Evolutionary conservation across 768 basidiomycete species (phyloP).

Genomic region (Pleurotus platypus): DNA sequence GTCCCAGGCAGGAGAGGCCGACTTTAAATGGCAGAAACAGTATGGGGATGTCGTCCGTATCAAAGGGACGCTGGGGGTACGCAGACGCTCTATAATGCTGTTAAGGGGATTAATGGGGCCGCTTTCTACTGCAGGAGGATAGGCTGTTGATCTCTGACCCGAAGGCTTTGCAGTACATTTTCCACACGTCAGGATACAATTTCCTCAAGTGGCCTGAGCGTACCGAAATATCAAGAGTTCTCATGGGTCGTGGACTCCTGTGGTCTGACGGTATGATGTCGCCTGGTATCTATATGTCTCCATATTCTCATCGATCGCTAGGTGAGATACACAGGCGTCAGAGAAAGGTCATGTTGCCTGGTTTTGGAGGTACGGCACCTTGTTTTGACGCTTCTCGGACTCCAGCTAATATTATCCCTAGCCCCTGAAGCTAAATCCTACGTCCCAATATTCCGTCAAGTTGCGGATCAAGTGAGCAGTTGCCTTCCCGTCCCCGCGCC

Average conservation of each 20-base stretch:
- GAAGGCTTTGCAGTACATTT: conserved; percentile 56
- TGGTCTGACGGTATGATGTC: conserved; percentile 47
- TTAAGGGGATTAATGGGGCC: neutral
- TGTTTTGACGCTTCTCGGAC: too few species aligned
- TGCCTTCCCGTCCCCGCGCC: conserved; percentile 16
- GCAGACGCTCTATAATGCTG: conserved; percentile 9
- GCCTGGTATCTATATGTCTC: too few species aligned
- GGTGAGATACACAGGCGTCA: conserved; percentile 51
- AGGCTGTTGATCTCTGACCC: conserved; percentile 52
- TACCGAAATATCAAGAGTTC: conserved; percentile 43
- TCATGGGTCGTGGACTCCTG: conserved; percentile 49
- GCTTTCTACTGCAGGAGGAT: conserved; percentile 35
- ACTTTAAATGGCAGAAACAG: conserved; percentile 48
- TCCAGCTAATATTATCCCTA: neutral
- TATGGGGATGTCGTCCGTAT: conserved; percentile 50
- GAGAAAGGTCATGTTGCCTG: conserved; percentile 50
- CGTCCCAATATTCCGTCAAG: conserved; percentile 43
- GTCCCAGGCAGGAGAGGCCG: conserved; percentile 43
- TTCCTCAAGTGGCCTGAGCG: conserved; percentile 50
- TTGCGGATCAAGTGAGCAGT: conserved; percentile 35
- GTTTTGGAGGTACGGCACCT: conserved; percentile 35
- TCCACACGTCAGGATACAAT: conserved; percentile 51
- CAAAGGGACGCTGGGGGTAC: conserved; percentile 47
- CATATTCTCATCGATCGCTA: conserved; percentile 7
- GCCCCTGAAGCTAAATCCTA: conserved; percentile 46